Percentiles rank a stretch among this genome's conserved stretches.
phyloP scores from a whole-genome alignment of 1,284 basidiomycete genomes.

The Papiliotrema terrestris region DNA sequence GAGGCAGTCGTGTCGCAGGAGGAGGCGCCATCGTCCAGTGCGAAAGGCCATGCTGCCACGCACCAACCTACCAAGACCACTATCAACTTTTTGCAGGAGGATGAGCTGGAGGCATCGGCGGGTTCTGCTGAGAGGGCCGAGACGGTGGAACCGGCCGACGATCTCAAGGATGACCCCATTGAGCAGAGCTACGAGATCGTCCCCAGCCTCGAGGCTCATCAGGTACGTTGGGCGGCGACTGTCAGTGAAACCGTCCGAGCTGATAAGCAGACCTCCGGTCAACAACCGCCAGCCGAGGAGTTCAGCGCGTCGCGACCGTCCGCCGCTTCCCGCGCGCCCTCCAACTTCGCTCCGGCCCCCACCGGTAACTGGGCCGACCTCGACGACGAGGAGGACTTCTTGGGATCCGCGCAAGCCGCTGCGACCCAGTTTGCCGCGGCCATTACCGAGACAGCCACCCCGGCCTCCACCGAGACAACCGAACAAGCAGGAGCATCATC shows the following conservation, averaged over 20 bases:
- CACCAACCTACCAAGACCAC: conserved; percentile 7
- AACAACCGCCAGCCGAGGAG: conserved; percentile 12
- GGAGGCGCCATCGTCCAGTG: not conserved
- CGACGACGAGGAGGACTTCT: conserved; percentile 12
- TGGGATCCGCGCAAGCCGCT: not conserved
- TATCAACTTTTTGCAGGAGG: conserved; percentile 44
- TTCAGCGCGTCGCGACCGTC: not conserved
- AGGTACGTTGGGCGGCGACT: conserved; percentile 18
- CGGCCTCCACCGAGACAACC: not conserved
- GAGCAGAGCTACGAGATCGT: conserved; percentile 20
- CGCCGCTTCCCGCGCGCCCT: not conserved
- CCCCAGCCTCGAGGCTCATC: conserved; percentile 14
- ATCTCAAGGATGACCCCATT: not conserved
- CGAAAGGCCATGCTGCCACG: not conserved
- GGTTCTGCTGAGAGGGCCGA: not conserved
- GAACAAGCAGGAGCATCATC: not conserved
- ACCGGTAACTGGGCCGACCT: conserved; percentile 16
- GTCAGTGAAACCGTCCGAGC: not conserved
- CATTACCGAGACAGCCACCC: not conserved
- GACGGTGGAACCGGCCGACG: not conserved
- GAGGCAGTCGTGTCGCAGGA: not conserved
- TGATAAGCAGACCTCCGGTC: conserved; percentile 13
- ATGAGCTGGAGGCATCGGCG: conserved; percentile 28
- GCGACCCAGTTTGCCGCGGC: not conserved
- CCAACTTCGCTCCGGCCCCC: not conserved